phyloP scores from a whole-genome alignment of 2,329 filamentous ascomycete species.

The Scortechinia acanthostroma region DNA sequence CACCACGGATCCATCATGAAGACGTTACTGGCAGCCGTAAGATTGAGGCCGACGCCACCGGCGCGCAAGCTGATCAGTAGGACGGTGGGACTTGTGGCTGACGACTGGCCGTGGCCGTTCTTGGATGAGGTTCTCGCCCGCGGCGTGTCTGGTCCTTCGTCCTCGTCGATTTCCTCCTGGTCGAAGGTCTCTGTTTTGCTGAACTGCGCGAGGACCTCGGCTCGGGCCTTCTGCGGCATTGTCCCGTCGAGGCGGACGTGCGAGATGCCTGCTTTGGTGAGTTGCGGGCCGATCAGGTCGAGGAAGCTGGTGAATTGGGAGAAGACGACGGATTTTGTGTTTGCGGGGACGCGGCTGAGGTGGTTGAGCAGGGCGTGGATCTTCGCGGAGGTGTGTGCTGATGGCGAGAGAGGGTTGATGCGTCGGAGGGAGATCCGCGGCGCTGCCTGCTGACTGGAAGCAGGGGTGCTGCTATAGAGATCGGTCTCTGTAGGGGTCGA shows the following conservation, averaged over 20 bases:
- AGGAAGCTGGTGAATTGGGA: slow-evolving; percentile 97
- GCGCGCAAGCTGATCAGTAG: slow-evolving; percentile 80
- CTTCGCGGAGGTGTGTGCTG: slow-evolving; percentile 74
- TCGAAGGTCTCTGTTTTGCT: slow-evolving; percentile 45
- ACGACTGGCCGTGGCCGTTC: neutral
- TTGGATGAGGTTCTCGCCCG: neutral
- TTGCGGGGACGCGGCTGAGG: slow-evolving; percentile 61
- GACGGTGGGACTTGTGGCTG: slow-evolving; percentile 41
- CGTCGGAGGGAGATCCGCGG: slow-evolving; percentile 1
- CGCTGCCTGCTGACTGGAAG: neutral
- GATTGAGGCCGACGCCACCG: slow-evolving; percentile 65
- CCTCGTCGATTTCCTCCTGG: neutral
- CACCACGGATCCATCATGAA: slow-evolving; percentile 11
- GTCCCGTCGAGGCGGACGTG: slow-evolving; percentile 86
- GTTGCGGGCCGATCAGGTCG: slow-evolving; percentile 77
- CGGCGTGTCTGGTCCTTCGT: neutral
- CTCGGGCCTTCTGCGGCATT: slow-evolving; percentile 78
- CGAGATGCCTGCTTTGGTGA: slow-evolving; percentile 64
- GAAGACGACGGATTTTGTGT: slow-evolving; percentile 84
- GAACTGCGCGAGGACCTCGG: slow-evolving; percentile 73
- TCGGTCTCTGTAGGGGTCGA: slow-evolving; percentile 23
- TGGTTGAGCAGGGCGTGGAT: slow-evolving; percentile 73
- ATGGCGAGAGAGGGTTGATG: slow-evolving; percentile 30
- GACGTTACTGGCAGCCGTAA: slow-evolving; percentile 11
- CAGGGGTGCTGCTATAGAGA: neutral